These are phyloP conservation scores for Dothideomycetes sp. DNA, from an alignment of 2,329 filamentous ascomycete genomes.

Conservation along the genomic window DNA sequence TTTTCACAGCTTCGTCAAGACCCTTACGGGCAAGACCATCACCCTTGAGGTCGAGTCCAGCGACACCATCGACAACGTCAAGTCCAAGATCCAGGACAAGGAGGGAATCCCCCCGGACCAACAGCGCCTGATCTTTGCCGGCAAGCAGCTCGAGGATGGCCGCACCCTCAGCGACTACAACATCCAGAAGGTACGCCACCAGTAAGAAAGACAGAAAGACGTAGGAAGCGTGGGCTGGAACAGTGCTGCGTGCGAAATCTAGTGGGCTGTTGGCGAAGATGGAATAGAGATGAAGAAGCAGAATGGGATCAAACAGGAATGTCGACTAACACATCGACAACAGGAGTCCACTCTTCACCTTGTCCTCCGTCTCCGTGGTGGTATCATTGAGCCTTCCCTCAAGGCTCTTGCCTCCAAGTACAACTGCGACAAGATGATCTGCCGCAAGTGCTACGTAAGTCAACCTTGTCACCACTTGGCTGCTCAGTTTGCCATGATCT, in stretches of 20 bases:
- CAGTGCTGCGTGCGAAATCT: too few species aligned
- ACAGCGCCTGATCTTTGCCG: constrained; percentile 97
- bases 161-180: constrained; percentile 96
- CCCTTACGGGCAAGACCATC: constrained; percentile 99
- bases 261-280: too few species aligned
- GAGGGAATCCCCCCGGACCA: constrained; percentile 97
- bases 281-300: constrained; percentile 19
- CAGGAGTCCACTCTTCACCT: constrained; percentile 97
- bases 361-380: constrained; percentile 97
- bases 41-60: constrained; percentile 98
- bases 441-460: constrained; percentile 99
- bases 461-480: constrained; percentile 2
- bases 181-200: constrained; percentile 62
- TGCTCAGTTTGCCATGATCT: constrained; percentile 21
- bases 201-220: constrained; percentile 36
- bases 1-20: constrained; percentile 88
- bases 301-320: not conserved
- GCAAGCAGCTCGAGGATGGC: constrained; percentile 98
- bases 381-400: constrained; percentile 97
- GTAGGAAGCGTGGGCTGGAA: too few species aligned
- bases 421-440: constrained; percentile 99
- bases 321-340: constrained; percentile 4
- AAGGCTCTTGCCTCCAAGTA: constrained; percentile 98
- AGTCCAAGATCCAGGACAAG: constrained; percentile 99
- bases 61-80: constrained; percentile 99